Evolutionary conservation across 2,329 filamentous ascomycete genomes (phyloP), one percentile per base, ranked within the genome.

Genomic region (Mycosphaerella sp.): DNA sequence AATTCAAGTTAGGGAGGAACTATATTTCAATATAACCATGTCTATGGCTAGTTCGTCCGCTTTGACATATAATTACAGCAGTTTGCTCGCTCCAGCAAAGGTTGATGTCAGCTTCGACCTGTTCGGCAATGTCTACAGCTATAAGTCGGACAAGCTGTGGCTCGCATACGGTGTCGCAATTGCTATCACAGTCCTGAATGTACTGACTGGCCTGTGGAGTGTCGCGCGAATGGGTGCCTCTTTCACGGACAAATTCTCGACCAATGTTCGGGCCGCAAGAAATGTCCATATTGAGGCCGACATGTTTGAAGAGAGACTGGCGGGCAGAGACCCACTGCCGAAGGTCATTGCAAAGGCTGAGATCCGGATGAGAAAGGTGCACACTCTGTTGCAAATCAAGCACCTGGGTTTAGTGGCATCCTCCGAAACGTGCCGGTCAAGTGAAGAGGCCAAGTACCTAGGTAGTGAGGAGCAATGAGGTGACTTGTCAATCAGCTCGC

Each of bases 221-320:
- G 53, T 58, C 6, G 44, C 46, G 6, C 32, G 13, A 8, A 57
- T 37, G 7, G 46, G 55, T 17, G 53, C 54, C 1, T 55, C 55
- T 1, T 61, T 57, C 49, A 59, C 53, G 2, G 54, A 51, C 12
- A 52, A 57, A 6, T 60, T 60, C 50, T 59, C 59, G 9, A 61
- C 57, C 1, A 49, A 57, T 6, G 37, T 57, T 2, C 39, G 58
- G 17, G 35, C 52, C 7, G 49, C 30, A 6, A 32, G 44, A 41
- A 54, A 57, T 10, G 51, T 41, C 6, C 35, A 18, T 1, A 51
- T 54, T 13, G 50, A 54, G 8, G 41, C 18, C 1, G 48, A 54
- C 10, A 36, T 49, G 48, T 7, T n/a, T 4, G 54, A 56, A 36
- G 14, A 37, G 10, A 6, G 28, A 6, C 34, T 47, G 6, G 50